Evolutionary conservation across 768 basidiomycete genomes (phyloP).

Genomic region (Strobilomyces echinocephalus): DNA sequence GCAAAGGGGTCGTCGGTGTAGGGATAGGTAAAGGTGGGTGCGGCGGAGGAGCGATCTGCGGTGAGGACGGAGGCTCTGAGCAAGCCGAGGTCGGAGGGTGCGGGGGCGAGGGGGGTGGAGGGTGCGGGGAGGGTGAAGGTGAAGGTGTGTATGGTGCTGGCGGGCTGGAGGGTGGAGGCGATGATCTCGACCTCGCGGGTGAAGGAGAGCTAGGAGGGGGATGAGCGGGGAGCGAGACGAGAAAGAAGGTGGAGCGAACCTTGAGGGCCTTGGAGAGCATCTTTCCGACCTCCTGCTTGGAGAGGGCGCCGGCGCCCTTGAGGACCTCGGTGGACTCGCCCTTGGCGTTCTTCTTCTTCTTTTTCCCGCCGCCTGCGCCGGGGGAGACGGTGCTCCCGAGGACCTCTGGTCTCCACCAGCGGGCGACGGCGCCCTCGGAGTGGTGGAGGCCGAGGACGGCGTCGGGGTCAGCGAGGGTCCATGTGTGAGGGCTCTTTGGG

Average conservation of each 20-base stretch:
- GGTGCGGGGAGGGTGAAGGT: slow-evolving; percentile 81
- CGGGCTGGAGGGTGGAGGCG: slow-evolving; percentile 90
- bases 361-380: slow-evolving; percentile 75
- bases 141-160: slow-evolving; percentile 89
- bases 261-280: slow-evolving; percentile 91
- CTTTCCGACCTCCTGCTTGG: slow-evolving; percentile 83
- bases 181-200: slow-evolving; percentile 91
- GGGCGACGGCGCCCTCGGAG: slow-evolving; percentile 75
- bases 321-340: slow-evolving; percentile 49
- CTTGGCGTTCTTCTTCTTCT: slow-evolving; percentile 60
- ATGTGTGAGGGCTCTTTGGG: slow-evolving; percentile 84
- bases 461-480: slow-evolving; percentile 85
- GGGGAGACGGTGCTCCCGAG: slow-evolving; percentile 84
- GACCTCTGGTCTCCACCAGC: slow-evolving; percentile 91
- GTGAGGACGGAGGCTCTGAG: slow-evolving; percentile 74
- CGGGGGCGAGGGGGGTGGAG: slow-evolving; percentile 70
- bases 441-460: slow-evolving; percentile 79
- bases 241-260: slow-evolving; percentile 36
- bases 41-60: slow-evolving; percentile 59
- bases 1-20: slow-evolving; percentile 72
- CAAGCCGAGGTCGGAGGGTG: slow-evolving; percentile 53
- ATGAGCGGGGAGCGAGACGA: not conserved
- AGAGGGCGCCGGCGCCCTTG: slow-evolving; percentile 76
- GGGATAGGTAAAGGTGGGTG: slow-evolving; percentile 63
- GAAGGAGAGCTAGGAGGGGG: slow-evolving; percentile 65